Base-by-base conservation (phyloP, 2,329 filamentous ascomycete species). In the Rutstroemia sp. region DNA sequence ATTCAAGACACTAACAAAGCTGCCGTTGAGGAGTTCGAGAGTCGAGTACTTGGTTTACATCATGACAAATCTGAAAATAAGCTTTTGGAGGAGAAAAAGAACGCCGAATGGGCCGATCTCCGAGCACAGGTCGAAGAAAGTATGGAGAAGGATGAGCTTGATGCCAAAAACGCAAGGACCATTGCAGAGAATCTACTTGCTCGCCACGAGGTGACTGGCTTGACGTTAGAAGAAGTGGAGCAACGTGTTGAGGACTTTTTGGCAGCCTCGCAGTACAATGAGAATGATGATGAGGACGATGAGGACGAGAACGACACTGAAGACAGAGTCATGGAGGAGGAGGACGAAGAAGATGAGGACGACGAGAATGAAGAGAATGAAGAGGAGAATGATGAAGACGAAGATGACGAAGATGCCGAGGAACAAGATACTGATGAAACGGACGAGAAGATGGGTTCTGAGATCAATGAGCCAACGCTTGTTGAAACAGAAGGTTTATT, bases 1-100 rank as follows among this genome's bases (percentile, higher is more conserved):
- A 88, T 94, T n/a, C 92, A 97, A 69, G 80, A 77, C 21, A 77
- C 77, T 14, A 84, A 81, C 57, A 81, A 82, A 61, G 80, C 76
- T 18, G 79, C 81, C 37, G 79, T 91, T 21, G 83, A 87, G 49
- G 80, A 80, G 12, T 89, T 89, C 62, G 87, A 95, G 69, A 77
- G 76, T 41, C 72, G 77, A 14, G 78, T 90, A 16, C 73, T 85
- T 45, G 82, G 78, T 8, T 63, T 84, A 2, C 46, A 61, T 56
- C 72, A 74, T 57, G 73, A 72, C 64, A 66, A 70, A 51, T 34
- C 39, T 14, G 39, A 48, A 8, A 48, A 57, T 42, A 47, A 58
- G 7, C 46, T 53, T 8, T 49, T 53, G 27, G 54, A 61, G 37
- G 61, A 65, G 39, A 58, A 66, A 41, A 62, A 67, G 50, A 60